Evolutionary conservation across 2,329 filamentous ascomycete species (phyloP), one percentile per base, ranked within the genome.

Genomic region (Allantophomopsis lycopodina): DNA sequence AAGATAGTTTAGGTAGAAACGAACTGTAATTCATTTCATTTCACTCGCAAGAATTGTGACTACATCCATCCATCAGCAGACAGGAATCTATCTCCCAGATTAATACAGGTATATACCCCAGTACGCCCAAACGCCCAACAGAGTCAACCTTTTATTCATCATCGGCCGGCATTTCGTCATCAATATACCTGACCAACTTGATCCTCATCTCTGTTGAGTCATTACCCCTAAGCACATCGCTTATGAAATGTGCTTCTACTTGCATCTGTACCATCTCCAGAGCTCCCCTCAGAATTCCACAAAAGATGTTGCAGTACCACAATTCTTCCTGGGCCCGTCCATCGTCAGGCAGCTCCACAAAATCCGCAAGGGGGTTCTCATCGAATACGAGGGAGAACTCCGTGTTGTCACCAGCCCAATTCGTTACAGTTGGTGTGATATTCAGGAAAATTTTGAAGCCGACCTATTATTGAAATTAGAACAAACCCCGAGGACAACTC

Each of bases 261-360:
- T 96, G 91, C 86, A 96, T 94, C 71, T 96, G 89, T 55, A 96
- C 89, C 91, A 98, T 98, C 61, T 98, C 91, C 43, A 98, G 61
- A 1, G 89, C 81, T 12, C 91, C 91, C 50, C 91, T 72, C 44
- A 98, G 65, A 34, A 98, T 84, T 34, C 91, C 91, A 52, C 91
- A 95, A 34, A 96, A 72, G 42, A 98, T 93, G 61, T 96, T 98
- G 5, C 87, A 95, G 60, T 93, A 98, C 91, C 91, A 98, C 32
- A 98, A 67, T 63, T 96, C 89, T 54, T 95, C 88, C 60, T 98
- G 91, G 3, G 91, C 86, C 47, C 87, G 74, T 38, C 88, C 91
- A 60, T 98, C 91, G 56, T 98, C 91, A 1, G 91, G 91, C 34
- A 98, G 66, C 61, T 98, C 91, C 37, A 98, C 91, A 62, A 96